A percentile compares a stretch with the other conserved stretches of the same genome.
Evolutionary conservation across 768 basidiomycete species (phyloP).

Genomic region (Hypsizygus marmoreus): DNA sequence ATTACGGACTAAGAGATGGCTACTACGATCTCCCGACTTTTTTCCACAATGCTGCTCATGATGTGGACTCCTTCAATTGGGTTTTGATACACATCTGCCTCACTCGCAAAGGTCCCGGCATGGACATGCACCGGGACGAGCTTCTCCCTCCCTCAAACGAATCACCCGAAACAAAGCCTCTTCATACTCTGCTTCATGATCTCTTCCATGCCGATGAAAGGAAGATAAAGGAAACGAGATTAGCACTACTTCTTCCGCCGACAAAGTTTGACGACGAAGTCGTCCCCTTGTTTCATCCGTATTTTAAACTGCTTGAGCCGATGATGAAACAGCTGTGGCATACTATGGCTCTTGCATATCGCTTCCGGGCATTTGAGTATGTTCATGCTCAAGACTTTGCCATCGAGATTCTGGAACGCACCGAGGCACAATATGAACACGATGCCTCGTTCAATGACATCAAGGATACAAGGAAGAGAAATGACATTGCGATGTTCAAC

Average conservation of each 20-base stretch:
- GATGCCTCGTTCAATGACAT: no score
- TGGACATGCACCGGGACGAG: background rate
- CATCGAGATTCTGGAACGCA: background rate
- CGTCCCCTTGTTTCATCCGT: background rate
- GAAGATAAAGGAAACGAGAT: background rate
- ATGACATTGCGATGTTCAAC: no score
- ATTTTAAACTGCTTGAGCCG: background rate
- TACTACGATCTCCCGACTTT: no score
- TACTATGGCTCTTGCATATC: background rate
- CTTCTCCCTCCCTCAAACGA: background rate
- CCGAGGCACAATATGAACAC: no score
- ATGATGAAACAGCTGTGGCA: background rate
- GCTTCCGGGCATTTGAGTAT: background rate
- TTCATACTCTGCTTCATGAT: background rate
- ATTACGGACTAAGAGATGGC: no score
- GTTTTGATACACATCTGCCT: background rate
- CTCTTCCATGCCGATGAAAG: background rate
- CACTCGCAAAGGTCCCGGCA: no score
- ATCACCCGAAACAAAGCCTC: background rate
- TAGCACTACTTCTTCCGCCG: background rate
- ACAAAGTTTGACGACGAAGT: background rate
- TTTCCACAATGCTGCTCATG: no score
- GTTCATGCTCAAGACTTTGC: background rate
- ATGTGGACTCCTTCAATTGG: background rate
- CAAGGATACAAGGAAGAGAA: no score